Base-by-base conservation (phyloP, 306 rosid genomes). In the Sesbania bispinosa region DNA sequence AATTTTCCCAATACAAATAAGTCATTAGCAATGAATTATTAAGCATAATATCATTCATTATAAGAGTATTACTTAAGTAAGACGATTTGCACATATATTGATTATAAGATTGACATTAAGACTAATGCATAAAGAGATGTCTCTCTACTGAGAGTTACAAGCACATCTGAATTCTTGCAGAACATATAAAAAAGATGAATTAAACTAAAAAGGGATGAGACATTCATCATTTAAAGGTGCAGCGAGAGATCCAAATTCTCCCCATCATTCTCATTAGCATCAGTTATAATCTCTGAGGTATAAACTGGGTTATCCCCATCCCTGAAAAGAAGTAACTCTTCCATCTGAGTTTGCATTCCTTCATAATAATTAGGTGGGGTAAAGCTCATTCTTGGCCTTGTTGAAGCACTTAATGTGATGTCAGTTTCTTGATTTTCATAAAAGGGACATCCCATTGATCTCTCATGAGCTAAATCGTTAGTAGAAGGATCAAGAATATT, bases 201-300 rank as follows among this genome's bases (percentile, higher is more conserved):
- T 50, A 21, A 57, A 27, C 60, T 11, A 14, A 27, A 47, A 61
- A 15, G n/a, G 52, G 27, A 52, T 11, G 14, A 5, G 15, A 30
- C 58, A 29, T 24, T 55, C 20, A 57, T 10, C 1, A 48, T 68
- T 77, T 77, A 86, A 11, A 86, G 85, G 54, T 70, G 82, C 8
- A 82, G 81, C 0, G 69, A 73, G 32, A 80, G 79, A 77, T 84
- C 86, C 21, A 78, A 16, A 45, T 55, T 24, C 0, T 66, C 57
- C 32, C 69, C 48, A 18, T 23, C 41, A 15, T 65, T 33, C 2
- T 68, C 50, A 4, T 60, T 33, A 6, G 19, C 62, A 74, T 69
- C 59, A 38, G 3, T 21, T 71, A 62, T 14, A 27, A 19, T 68
- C 43, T 26, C 58, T 10, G 45, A 51, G 10, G 55, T 62, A 69